Percentiles rank a stretch among this genome's conserved stretches.
Evolutionary conservation across 2,329 filamentous ascomycete species (phyloP).

Genomic region (Cladobotryum mycophilum): DNA sequence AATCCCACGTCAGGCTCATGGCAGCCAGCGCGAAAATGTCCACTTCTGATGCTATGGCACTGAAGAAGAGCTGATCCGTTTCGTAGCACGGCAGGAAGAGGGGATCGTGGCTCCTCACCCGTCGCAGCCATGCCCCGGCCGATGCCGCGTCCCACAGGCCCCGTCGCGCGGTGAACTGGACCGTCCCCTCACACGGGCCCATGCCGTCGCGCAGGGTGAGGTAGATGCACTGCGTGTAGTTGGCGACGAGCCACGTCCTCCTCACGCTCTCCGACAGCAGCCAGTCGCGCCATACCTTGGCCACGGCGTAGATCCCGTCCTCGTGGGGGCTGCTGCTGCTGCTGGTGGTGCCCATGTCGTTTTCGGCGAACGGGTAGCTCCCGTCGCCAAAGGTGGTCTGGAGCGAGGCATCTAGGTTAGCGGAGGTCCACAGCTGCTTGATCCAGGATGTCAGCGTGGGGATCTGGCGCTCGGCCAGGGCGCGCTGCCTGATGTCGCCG

Average conservation of each 20-base stretch:
- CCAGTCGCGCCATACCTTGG: conserved; percentile 19
- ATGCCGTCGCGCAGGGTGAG: conserved; percentile 12
- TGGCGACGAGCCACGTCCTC: conserved; percentile 19
- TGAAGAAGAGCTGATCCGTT: background rate
- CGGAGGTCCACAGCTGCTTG: conserved; percentile 15
- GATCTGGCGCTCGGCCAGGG: conserved; percentile 16
- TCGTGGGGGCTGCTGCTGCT: no score
- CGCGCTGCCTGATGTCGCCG: conserved; percentile 17
- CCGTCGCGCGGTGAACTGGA: conserved; percentile 18
- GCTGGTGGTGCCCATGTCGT: background rate
- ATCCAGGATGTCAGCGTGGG: conserved; percentile 12
- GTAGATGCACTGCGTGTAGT: conserved; percentile 15
- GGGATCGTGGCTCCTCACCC: conserved; percentile 9
- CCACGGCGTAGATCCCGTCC: no score
- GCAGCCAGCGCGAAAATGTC: conserved; percentile 6
- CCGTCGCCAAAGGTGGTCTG: conserved; percentile 11
- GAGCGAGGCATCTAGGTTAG: conserved; percentile 10
- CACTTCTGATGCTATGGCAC: background rate
- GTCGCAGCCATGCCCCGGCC: conserved; percentile 17
- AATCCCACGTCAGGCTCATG: conserved; percentile 6
- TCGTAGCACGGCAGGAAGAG: conserved; percentile 4
- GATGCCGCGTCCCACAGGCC: conserved; percentile 23
- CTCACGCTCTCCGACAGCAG: conserved; percentile 23
- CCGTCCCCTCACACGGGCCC: conserved; percentile 15
- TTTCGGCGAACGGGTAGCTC: background rate